Base-by-base conservation (phyloP, 306 rosid species). In the Ormosia semicastrata region DNA sequence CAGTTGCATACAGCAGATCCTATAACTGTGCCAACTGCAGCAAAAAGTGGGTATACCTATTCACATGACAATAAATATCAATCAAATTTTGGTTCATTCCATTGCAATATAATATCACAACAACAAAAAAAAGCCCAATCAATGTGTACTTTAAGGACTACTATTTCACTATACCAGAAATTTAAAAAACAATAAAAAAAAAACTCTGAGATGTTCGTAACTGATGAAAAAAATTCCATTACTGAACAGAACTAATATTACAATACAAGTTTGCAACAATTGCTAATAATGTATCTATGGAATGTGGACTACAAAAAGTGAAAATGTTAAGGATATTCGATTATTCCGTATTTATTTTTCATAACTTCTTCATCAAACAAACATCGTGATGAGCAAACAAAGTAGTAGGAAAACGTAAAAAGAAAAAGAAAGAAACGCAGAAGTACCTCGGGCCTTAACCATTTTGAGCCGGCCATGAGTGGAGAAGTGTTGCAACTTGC, bases 381-480 rank as follows among this genome's bases (percentile, higher is more conserved):
- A 78, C 78, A 62, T 30, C 32, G 11, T 34, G 24, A 5, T 32
- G 14, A 66, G 5, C 68, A 63, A 34, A 9, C 2, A 2, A n/a
- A 7, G 0, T 24, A 34, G 34, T 32, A 79, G 0, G 4, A 43
- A 29, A 40, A 4, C 3, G 14, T 6, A 3, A n/a, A 18, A 3
- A 17, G 50, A 53, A 6, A 37, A 36, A 15, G 15, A 3, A 46
- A 34, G 4, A 70, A 17, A 7, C 15, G 17, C 1, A 30, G 5
- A 73, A 73, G 36, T 79, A 91, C 98, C 98, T 91, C 98, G 3
- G 98, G 97, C 88, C 82, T 93, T 39, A 93, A 13, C 97, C 98
- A 93, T 87, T 85, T 87, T 54, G 81, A 77, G 75, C 86, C 66
- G 12, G 82, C 72, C 81, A 78, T 73, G 62, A 24, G 44, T 15